Evolutionary conservation across 352 stramenopile species (phyloP).

Genomic region (Globisporangium uncinulatum): DNA sequence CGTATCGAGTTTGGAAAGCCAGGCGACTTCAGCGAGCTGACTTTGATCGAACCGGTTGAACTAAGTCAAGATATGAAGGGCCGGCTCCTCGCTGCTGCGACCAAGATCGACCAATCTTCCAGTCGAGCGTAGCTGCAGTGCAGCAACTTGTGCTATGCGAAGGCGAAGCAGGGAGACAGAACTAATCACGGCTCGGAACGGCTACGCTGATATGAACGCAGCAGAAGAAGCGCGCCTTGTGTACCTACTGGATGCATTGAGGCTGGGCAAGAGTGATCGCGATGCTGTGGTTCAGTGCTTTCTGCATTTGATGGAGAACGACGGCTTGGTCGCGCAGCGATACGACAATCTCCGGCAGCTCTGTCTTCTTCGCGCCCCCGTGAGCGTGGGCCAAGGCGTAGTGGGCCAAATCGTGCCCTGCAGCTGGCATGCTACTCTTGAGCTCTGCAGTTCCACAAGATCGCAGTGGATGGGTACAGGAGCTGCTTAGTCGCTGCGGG

Average conservation of each 20-base stretch:
- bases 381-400: slow-evolving; percentile 19
- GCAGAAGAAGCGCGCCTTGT: slow-evolving; percentile 36
- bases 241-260: slow-evolving; percentile 34
- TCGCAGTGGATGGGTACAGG: slow-evolving; percentile 39
- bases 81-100: slow-evolving; percentile 20
- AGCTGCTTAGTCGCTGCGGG: slow-evolving; percentile 5
- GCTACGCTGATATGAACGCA: slow-evolving; percentile 39
- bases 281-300: slow-evolving; percentile 36
- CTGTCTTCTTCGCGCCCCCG: slow-evolving; percentile 15
- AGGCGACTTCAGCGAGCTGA: no score
- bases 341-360: slow-evolving; percentile 30
- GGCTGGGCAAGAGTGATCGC: slow-evolving; percentile 20
- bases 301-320: slow-evolving; percentile 50
- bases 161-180: slow-evolving; percentile 35
- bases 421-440: slow-evolving; percentile 27
- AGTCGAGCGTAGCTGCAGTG: slow-evolving; percentile 52
- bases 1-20: not conserved
- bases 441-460: slow-evolving; percentile 26
- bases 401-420: slow-evolving; percentile 8
- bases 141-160: slow-evolving; percentile 68
- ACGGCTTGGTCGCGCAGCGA: slow-evolving; percentile 28
- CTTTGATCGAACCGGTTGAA: slow-evolving; percentile 16
- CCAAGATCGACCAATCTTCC: slow-evolving; percentile 28
- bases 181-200: slow-evolving; percentile 35
- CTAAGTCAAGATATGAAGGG: slow-evolving; percentile 10